Evolutionary conservation across 139 green algal species (phyloP), one percentile per base, ranked within the genome.

Genomic region (Closterium sp.): DNA sequence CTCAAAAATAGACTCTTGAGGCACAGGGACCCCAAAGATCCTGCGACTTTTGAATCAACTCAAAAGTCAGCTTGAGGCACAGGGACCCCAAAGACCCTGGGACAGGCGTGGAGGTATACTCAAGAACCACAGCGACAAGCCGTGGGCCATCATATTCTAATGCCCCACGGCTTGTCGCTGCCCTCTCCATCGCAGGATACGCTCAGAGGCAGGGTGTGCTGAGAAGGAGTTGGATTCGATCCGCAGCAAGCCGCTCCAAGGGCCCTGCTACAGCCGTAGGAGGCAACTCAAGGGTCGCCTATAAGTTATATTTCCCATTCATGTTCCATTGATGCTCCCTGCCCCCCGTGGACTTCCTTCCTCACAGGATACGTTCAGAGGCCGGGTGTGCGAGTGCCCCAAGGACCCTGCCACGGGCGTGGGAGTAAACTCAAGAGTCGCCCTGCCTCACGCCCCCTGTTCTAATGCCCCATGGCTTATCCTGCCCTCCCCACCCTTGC

Each of bases 341-440:
- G n/a, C n/a, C n/a, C n/a, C n/a, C n/a, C n/a, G n/a, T n/a, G n/a
- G n/a, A n/a, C n/a, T n/a, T n/a, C n/a, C n/a, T n/a, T n/a, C n/a
- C n/a, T n/a, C 31, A 23, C 88, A 94, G 91, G 96, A 98, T 94
- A 98, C 96, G 4, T 98, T 98, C 89, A 38, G 87, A 0, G 96
- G 96, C 35, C 97, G 96, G 89, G 92, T 94, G 34, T 99, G 97
- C 94, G 93, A 96, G 28, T 99, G 97, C 91, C 95, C 93, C 30
- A 96, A 96, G 43, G 96, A 93, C 89, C 92, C 95, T n/a, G 32
- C 2, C 35, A 33, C 55, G 66, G 95, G 93, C 93, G 95, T 34
- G n/a, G n/a, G n/a, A n/a, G n/a, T n/a, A n/a, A n/a, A n/a, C n/a
- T n/a, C n/a, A n/a, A n/a, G n/a, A n/a, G n/a, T n/a, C n/a, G n/a